Percentiles rank a stretch among this genome's conserved stretches.
Conservation (phyloP, 257 asterid species). For the Coffea canephora region DNA sequence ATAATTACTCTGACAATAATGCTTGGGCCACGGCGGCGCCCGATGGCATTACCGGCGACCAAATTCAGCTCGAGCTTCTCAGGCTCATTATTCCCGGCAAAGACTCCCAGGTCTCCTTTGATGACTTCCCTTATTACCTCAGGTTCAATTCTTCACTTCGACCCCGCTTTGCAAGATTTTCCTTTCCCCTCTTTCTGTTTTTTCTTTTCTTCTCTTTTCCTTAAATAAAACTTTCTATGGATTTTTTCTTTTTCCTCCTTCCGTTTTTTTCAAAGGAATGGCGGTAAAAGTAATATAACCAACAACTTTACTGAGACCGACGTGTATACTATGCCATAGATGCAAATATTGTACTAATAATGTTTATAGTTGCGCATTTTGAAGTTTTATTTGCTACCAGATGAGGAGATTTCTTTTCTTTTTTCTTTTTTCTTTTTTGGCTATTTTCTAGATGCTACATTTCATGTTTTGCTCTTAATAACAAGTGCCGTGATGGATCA, state of each 20-base stretch:
- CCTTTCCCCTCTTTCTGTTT: background rate
- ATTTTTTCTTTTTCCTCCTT: background rate
- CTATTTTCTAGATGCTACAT: no score
- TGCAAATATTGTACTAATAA: background rate
- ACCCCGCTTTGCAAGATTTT: background rate
- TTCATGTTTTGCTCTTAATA: background rate
- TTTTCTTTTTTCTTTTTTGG: no score
- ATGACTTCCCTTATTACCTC: slow-evolving; percentile 78
- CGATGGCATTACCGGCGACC: slow-evolving; percentile 56
- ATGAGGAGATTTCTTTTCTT: background rate
- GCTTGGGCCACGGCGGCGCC: background rate
- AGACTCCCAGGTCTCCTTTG: slow-evolving; percentile 50
- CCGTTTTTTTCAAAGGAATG: background rate
- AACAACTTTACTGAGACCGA: no score
- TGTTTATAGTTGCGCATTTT: background rate
- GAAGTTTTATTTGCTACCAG: background rate
- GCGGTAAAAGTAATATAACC: background rate
- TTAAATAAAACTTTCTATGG: no score
- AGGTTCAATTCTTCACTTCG: slow-evolving; percentile 37
- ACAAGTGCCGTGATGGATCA: background rate
- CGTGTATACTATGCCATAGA: no score
- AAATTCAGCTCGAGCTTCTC: slow-evolving; percentile 61
- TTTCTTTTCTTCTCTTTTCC: background rate
- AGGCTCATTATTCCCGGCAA: slow-evolving; percentile 61
- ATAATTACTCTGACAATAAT: slow-evolving; percentile 1